Percentiles rank a stretch among this genome's conserved stretches.
Evolutionary conservation across 805 yeast species (phyloP).

Genomic region (Peterozyma xylosa): DNA sequence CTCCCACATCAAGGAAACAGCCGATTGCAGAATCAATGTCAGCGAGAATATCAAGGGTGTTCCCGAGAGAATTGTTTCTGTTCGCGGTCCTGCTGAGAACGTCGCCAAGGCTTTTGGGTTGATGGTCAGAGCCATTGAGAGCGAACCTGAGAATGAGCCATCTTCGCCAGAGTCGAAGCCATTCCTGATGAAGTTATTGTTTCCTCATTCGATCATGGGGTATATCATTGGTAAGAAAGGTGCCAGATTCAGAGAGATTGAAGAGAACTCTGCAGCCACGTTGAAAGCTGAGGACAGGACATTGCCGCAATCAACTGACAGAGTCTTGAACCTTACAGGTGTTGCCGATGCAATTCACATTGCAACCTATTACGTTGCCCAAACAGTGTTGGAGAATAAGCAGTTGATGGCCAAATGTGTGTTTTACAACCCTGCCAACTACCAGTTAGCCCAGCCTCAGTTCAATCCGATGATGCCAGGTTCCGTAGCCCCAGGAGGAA

Average conservation of each 20-base stretch:
- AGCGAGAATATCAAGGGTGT: constrained; percentile 66
- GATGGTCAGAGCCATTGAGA: constrained; percentile 56
- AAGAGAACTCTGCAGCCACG: constrained; percentile 72
- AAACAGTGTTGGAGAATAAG: constrained; percentile 56
- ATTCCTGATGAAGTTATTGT: constrained; percentile 50
- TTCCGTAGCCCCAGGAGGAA: constrained; percentile 5
- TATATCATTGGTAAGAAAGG: constrained; percentile 77
- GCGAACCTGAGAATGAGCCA: constrained; percentile 59
- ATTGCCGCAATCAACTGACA: constrained; percentile 70
- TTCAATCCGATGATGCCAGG: constrained; percentile 12
- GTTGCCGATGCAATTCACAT: constrained; percentile 85
- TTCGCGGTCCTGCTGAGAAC: constrained; percentile 67
- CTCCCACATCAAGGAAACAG: constrained; percentile 51
- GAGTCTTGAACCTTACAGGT: constrained; percentile 63
- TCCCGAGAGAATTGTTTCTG: constrained; percentile 67
- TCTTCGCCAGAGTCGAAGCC: constrained; percentile 48
- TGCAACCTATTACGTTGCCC: constrained; percentile 69
- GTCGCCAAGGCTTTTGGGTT: constrained; percentile 81
- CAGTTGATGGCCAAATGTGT: constrained; percentile 49
- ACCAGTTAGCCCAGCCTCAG: constrained; percentile 21
- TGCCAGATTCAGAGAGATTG: constrained; percentile 68
- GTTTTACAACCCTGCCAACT: constrained; percentile 52
- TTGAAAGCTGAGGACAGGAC: constrained; percentile 67
- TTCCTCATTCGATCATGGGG: constrained; percentile 79
- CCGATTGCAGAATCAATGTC: constrained; percentile 60